Evolutionary conservation across 768 basidiomycete species (phyloP), one percentile per base, ranked within the genome.

Genomic region (Suillus luteus): DNA sequence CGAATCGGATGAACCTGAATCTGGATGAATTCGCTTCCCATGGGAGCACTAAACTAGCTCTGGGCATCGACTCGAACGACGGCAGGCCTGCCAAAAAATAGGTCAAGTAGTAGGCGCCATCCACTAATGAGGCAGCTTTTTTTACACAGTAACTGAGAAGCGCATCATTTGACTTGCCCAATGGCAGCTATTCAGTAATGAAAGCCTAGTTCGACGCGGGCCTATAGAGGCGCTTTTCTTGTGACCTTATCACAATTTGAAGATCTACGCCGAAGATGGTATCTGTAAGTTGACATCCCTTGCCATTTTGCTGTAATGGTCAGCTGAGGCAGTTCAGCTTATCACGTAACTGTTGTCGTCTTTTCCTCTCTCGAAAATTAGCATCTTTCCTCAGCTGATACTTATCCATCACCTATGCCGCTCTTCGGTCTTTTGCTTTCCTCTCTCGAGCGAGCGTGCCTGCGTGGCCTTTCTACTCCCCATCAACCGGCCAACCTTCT

Each of bases 321-420:
- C 49, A 51, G 37, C 37, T 66, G 59, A 57, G 67, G 70, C 65
- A 65, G 66, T 73, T 64, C 73, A 68, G 67, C 61, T 64, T 66
- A 66, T 75, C 67, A 75, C 74, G 74, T 75, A 76, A 75, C 68
- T 52, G 63, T 54, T 65, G 62, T 61, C 22, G 55, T 62, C 66
- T 62, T 64, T 64, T 70, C 63, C 62, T 66, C 60, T 58, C 63
- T 59, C 62, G 37, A 66, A 66, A 44, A 60, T 69, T 74, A 38
- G 60, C 46, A 59, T 71, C 64, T 44, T 62, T 64, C 41, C 65
- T 62, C 62, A 61, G 52, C 48, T 62, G 64, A 66, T 66, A 59
- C 59, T 60, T 62, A 65, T 61, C n/a, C 66, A 58, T 65, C 61
- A 67, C 63, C 60, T 48, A 72, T 63, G 69, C 66, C 48, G 57